Evolutionary conservation across 768 basidiomycete genomes (phyloP), one percentile per base, ranked within the genome.

Genomic region (Tulasnella sp.): DNA sequence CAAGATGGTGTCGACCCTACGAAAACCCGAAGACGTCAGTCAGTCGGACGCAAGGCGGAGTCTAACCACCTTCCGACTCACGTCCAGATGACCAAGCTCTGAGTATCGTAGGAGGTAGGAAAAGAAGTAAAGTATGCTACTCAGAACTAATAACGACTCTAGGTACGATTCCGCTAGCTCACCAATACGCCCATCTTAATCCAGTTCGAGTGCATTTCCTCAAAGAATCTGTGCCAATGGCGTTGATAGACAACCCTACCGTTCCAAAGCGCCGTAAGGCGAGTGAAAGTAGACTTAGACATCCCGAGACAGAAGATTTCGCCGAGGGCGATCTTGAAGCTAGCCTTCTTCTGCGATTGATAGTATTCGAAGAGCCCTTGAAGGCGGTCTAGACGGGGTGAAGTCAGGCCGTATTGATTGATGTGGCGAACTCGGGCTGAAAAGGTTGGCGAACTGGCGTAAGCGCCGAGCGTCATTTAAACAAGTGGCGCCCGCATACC

Each of bases 221-320:
- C 46, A 20, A 46, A 46, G 46, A 46, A 46, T 46, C 46, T 46
- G 31, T 80, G 79, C 79, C 79, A 80, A 34, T 80, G 79, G 11
- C 79, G 37, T 75, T 75, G 79, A n/a, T 80, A 80, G 18, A 75
- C 79, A 20, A 80, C 48, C 2, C 79, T 37, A 12, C 79, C 79
- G 50, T 80, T 73, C 79, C 79, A 80, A 6, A 75, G 64, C 20
- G 72, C 46, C 28, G 37, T 72, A 4, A 80, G 34, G 4, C 79
- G 72, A 12, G 74, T 46, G 72, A 75, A 73, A 42, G 50, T 31
- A 9, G 24, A 18, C 8, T 7, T 20, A 28, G 72, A 75, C 16
- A 44, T 31, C 12, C 41, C 44, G 24, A 46, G 50, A 22, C 79
- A 75, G 24, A 75, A 18, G 6, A 37, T 7, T 50, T 80, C 44